Percentiles rank a stretch among this genome's conserved stretches.
Conservation (phyloP, 1,284 basidiomycete genomes). For the Fomitopsis pinicola region DNA sequence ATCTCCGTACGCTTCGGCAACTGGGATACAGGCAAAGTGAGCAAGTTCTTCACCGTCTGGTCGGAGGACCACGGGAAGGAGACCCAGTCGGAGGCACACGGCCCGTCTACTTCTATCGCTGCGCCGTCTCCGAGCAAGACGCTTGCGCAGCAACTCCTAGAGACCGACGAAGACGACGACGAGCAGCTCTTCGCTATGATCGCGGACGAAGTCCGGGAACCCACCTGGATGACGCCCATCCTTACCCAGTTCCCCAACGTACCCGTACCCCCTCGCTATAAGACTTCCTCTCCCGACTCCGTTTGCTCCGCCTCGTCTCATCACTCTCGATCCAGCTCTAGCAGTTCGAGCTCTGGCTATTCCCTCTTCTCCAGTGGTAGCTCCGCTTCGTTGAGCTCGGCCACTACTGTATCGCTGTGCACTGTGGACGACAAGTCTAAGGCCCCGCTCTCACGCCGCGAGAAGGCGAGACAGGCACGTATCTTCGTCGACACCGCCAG, state of each 20-base stretch:
- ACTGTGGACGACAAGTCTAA: slow-evolving; percentile 27
- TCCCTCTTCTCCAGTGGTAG: slow-evolving; percentile 45
- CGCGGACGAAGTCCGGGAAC: slow-evolving; percentile 60
- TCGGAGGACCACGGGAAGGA: slow-evolving; percentile 34
- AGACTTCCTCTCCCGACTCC: slow-evolving; percentile 42
- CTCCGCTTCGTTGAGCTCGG: slow-evolving; percentile 37
- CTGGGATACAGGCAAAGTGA: slow-evolving; percentile 32
- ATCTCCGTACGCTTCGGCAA: slow-evolving; percentile 58
- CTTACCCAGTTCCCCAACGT: slow-evolving; percentile 48
- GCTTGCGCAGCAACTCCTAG: slow-evolving; percentile 65
- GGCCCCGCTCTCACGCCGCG: slow-evolving; percentile 56
- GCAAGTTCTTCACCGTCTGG: slow-evolving; percentile 59
- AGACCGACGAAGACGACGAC: slow-evolving; percentile 63
- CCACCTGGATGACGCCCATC: slow-evolving; percentile 65
- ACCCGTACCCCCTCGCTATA: slow-evolving; percentile 33
- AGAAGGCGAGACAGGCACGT: slow-evolving; percentile 58
- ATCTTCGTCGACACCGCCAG: slow-evolving; percentile 69
- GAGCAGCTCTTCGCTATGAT: slow-evolving; percentile 71
- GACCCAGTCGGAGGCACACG: slow-evolving; percentile 15
- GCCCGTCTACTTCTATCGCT: slow-evolving; percentile 13
- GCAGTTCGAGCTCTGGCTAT: slow-evolving; percentile 62
- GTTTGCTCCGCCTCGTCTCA: slow-evolving; percentile 53
- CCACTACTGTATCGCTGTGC: slow-evolving; percentile 32
- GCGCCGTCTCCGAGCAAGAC: slow-evolving; percentile 41
- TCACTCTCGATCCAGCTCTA: slow-evolving; percentile 74